phyloP scores from a whole-genome alignment of 116 monocot species.

The Trichopus zeylanicus region DNA sequence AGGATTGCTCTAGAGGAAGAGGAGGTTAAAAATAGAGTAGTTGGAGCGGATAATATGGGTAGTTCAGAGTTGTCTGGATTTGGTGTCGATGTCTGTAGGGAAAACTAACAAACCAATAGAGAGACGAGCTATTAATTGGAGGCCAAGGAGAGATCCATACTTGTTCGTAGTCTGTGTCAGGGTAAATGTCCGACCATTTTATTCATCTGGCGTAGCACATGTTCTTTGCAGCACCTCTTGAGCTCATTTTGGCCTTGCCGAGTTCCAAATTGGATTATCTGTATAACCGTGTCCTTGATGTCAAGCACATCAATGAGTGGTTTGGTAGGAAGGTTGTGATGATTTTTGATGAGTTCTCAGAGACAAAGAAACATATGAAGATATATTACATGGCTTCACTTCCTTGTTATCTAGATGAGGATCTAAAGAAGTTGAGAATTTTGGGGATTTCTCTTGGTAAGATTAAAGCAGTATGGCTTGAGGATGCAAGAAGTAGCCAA shows the following conservation, averaged over 20 bases:
- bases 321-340: constrained; percentile 79
- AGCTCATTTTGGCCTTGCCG: constrained; percentile 57
- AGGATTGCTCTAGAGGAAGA: no score
- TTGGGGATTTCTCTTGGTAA: constrained; percentile 61
- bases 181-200: constrained; percentile 94
- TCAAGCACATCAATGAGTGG: constrained; percentile 76
- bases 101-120: constrained; percentile 22
- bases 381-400: constrained; percentile 78
- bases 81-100: constrained; percentile 33
- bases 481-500: constrained; percentile 61
- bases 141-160: constrained; percentile 60
- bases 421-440: constrained; percentile 63
- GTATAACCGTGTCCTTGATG: constrained; percentile 68
- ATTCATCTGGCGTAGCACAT: constrained; percentile 96
- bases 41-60: constrained; percentile 19
- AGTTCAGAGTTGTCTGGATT: constrained; percentile 16
- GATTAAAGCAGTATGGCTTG: constrained; percentile 75
- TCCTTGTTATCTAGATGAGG: constrained; percentile 81
- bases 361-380: constrained; percentile 54
- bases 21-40: no score
- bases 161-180: constrained; percentile 85
- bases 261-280: constrained; percentile 78
- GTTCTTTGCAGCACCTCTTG: constrained; percentile 85
- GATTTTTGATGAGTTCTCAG: constrained; percentile 64
- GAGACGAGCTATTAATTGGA: constrained; percentile 75